These are phyloP conservation scores for Chenopodium berlandieri DNA, from an alignment of 148 eudicot species.

Conservation along the genomic window DNA sequence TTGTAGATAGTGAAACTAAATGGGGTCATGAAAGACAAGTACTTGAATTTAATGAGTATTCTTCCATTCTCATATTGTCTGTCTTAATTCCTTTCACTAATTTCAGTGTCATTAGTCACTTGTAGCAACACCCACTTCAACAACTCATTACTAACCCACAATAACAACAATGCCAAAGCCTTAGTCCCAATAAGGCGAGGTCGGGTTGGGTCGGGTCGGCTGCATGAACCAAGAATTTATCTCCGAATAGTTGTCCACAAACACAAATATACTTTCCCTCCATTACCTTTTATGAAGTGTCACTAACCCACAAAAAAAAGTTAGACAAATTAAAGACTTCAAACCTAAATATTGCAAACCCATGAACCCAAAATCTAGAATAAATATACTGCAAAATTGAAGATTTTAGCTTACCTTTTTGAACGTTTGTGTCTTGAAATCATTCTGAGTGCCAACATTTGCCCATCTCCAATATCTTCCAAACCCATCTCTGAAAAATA, in stretches of 20 bases:
- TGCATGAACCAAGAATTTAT: background rate
- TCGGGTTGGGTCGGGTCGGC: too few species aligned
- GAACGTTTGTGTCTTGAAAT: slow-evolving; percentile 55
- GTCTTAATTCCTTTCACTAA: slow-evolving; percentile 15
- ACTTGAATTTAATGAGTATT: slow-evolving; percentile 14
- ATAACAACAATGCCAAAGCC: background rate
- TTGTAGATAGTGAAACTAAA: slow-evolving; percentile 17
- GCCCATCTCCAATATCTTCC: slow-evolving; percentile 41
- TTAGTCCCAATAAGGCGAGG: too few species aligned
- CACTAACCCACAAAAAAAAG: background rate
- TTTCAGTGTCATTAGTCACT: slow-evolving; percentile 19
- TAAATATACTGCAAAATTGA: background rate
- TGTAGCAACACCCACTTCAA: slow-evolving; percentile 3
- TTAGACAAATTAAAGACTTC: background rate
- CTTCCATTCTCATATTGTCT: slow-evolving; percentile 5
- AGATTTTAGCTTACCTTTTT: slow-evolving; percentile 50
- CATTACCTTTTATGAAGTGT: too few species aligned
- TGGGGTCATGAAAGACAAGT: slow-evolving; percentile 8
- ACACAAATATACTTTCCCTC: too few species aligned
- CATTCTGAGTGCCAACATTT: slow-evolving; percentile 34
- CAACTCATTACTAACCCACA: slow-evolving; percentile 20
- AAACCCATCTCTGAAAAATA: slow-evolving; percentile 43
- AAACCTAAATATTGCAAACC: background rate
- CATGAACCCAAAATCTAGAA: too few species aligned
- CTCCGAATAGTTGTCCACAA: too few species aligned